These are phyloP conservation scores for Erysimum cheiri DNA, from an alignment of 441 rosid genomes.

Conservation along the genomic window DNA sequence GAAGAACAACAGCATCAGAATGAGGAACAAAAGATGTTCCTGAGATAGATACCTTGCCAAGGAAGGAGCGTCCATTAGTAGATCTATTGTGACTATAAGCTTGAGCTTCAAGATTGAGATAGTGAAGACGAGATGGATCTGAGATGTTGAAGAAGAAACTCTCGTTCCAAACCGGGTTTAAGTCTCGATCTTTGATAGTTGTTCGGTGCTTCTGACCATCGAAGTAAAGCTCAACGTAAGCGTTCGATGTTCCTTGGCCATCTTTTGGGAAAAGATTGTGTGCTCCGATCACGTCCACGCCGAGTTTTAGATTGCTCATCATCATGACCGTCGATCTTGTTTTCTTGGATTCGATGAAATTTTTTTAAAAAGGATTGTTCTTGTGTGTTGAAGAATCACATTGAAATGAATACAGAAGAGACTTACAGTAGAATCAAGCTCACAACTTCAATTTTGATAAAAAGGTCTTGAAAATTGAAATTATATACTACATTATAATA, in stretches of 20 bases:
- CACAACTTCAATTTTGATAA: conserved; percentile 12
- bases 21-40: conserved; percentile 88
- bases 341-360: conserved; percentile 4
- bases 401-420: conserved; percentile 23
- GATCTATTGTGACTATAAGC: conserved; percentile 63
- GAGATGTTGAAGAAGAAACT: conserved; percentile 93
- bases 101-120: conserved; percentile 77
- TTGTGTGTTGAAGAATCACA: conserved; percentile 7
- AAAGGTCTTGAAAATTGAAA: conserved; percentile 14
- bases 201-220: conserved; percentile 89
- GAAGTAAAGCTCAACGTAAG: conserved; percentile 84
- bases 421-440: conserved; percentile 30
- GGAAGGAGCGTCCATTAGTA: conserved; percentile 76
- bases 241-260: conserved; percentile 85
- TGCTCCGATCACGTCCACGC: conserved; percentile 84
- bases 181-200: conserved; percentile 86
- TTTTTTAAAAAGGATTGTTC: too few relatives aligned
- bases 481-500: conserved; percentile 31
- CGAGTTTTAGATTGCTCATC: conserved; percentile 87
- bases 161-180: conserved; percentile 96
- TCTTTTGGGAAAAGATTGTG: conserved; percentile 95
- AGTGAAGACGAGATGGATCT: conserved; percentile 79
- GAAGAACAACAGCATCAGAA: conserved; percentile 88
- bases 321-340: conserved; percentile 30
- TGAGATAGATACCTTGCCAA: conserved; percentile 75